phyloP scores from a whole-genome alignment of 129 eudicot genomes.

The Kitagawia praeruptora region DNA sequence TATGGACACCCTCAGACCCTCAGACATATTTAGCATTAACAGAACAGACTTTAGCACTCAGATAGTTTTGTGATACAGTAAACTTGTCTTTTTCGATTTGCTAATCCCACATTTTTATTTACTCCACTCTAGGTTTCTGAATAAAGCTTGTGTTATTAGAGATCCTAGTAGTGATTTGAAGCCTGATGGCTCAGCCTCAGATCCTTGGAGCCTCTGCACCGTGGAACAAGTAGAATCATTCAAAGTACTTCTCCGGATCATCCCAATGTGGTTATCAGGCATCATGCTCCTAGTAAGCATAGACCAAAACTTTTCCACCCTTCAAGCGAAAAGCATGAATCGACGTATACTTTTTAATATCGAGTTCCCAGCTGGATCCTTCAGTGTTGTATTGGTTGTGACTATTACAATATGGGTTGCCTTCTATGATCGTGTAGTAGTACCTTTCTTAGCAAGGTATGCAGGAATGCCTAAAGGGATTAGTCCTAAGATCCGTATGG shows the following conservation, averaged over 20 bases:
- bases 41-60: background rate
- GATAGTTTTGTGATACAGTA: background rate
- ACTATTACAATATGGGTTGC: constrained; percentile 33
- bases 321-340: constrained; percentile 41
- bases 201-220: constrained; percentile 46
- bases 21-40: background rate
- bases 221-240: constrained; percentile 54
- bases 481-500: constrained; percentile 32
- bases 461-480: constrained; percentile 31
- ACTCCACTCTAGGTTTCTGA: constrained; percentile 36
- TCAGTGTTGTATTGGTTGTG: constrained; percentile 20
- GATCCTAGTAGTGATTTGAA: constrained; percentile 28
- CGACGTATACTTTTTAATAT: constrained; percentile 32
- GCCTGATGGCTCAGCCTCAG: constrained; percentile 22
- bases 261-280: constrained; percentile 54
- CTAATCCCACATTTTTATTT: background rate
- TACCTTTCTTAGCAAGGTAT: constrained; percentile 23
- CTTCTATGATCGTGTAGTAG: constrained; percentile 36
- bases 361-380: constrained; percentile 35
- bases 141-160: constrained; percentile 52
- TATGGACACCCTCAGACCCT: background rate
- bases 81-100: background rate
- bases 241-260: constrained; percentile 37
- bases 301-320: constrained; percentile 28
- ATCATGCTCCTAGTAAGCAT: constrained; percentile 20